phyloP scores from a whole-genome alignment of 805 yeast species.

The Candida patagonica region DNA sequence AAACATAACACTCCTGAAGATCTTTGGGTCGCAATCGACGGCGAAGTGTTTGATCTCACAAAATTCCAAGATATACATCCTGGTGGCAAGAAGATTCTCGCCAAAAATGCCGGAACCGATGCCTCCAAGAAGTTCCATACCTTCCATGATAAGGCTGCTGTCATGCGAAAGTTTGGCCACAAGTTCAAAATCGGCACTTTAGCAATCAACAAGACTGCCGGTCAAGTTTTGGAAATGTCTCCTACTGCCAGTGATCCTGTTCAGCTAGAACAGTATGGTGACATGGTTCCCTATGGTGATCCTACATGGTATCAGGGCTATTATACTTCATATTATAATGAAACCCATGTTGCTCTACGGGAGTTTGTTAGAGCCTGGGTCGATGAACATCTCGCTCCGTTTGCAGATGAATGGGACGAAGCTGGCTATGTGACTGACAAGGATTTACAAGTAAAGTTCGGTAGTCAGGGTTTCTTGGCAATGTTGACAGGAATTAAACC shows the following conservation, averaged over 20 bases:
- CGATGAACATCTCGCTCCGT: slow-evolving; percentile 31
- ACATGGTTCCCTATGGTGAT: slow-evolving; percentile 32
- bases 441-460: slow-evolving; percentile 27
- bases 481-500: slow-evolving; percentile 30
- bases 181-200: slow-evolving; percentile 27
- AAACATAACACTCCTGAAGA: slow-evolving; percentile 67
- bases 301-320: slow-evolving; percentile 34
- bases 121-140: slow-evolving; percentile 57
- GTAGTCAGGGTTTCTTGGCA: slow-evolving; percentile 32
- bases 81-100: slow-evolving; percentile 63
- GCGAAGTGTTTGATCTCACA: slow-evolving; percentile 69
- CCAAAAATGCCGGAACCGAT: slow-evolving; percentile 72
- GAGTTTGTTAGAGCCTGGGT: slow-evolving; percentile 33
- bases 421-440: slow-evolving; percentile 27
- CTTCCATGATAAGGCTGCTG: slow-evolving; percentile 33
- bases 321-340: slow-evolving; percentile 31
- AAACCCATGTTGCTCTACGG: slow-evolving; percentile 32
- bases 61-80: slow-evolving; percentile 73
- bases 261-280: slow-evolving; percentile 19
- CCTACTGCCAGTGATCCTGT: slow-evolving; percentile 3
- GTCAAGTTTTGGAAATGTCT: slow-evolving; percentile 1
- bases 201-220: slow-evolving; percentile 14
- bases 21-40: slow-evolving; percentile 77
- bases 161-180: slow-evolving; percentile 28
- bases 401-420: slow-evolving; percentile 36